These are phyloP conservation scores for Chrysosporium keratinophilum DNA, from an alignment of 2,329 filamentous ascomycete genomes.

Conservation along the genomic window DNA sequence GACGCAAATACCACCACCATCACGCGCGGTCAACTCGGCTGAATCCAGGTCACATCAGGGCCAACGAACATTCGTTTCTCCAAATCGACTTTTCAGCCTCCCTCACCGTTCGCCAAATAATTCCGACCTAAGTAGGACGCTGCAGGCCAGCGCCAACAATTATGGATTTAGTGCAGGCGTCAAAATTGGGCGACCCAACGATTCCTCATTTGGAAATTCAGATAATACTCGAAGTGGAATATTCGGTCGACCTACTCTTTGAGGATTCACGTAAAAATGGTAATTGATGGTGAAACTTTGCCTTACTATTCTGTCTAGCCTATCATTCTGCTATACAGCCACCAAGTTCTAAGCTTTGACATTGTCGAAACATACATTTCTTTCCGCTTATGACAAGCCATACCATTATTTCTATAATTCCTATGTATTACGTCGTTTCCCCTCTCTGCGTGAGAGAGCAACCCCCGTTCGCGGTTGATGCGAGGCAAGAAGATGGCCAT, in stretches of 20 bases:
- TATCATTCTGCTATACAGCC: not conserved
- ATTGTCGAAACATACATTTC: too few relatives aligned
- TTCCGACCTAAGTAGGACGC: not conserved
- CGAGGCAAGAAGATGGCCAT: too few relatives aligned
- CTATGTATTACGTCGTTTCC: too few relatives aligned
- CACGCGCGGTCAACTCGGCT: not conserved
- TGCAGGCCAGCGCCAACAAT: conserved; percentile 7
- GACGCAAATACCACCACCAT: conserved; percentile 14
- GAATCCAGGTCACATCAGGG: not conserved
- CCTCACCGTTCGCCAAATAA: conserved; percentile 10
- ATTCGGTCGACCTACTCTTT: conserved; percentile 8
- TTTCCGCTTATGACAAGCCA: too few relatives aligned
- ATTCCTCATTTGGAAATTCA: not conserved
- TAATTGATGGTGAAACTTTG: not conserved
- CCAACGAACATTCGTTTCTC: conserved; percentile 7
- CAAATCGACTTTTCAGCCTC: conserved; percentile 7
- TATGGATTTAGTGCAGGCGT: conserved; percentile 16
- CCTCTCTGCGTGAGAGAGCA: too few relatives aligned
- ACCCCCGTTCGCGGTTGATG: too few relatives aligned
- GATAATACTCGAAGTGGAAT: not conserved
- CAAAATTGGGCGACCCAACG: conserved; percentile 15
- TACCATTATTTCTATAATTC: too few relatives aligned
- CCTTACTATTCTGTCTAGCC: not conserved
- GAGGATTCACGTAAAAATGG: not conserved
- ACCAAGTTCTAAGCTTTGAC: too few relatives aligned